Conservation (phyloP, 768 basidiomycete genomes). For the Gymnopilus dilepis region DNA sequence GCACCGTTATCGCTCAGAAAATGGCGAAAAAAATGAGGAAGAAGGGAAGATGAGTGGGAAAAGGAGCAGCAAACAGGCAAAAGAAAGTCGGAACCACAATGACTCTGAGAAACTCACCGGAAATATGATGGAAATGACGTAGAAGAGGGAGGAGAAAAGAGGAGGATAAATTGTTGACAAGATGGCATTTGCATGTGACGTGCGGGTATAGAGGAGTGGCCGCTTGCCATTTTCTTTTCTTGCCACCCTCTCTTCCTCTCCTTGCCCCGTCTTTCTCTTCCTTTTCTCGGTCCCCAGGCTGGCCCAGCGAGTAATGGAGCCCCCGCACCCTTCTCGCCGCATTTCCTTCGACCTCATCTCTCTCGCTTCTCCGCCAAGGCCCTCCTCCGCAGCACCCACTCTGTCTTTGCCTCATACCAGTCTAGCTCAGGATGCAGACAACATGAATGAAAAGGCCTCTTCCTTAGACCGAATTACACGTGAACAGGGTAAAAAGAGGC, state of each 20-base stretch:
- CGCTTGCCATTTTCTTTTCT: conserved; percentile 11
- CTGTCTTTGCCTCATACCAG: conserved; percentile 26
- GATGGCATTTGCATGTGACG: conserved; percentile 19
- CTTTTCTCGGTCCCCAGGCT: conserved; percentile 33
- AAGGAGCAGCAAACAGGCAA: not conserved
- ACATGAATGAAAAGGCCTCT: conserved; percentile 26
- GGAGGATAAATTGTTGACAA: conserved; percentile 4
- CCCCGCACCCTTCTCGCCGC: conserved; percentile 25
- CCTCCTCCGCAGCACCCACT: conserved; percentile 20
- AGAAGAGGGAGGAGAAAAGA: not conserved
- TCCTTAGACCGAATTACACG: conserved; percentile 12
- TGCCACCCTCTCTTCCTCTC: conserved; percentile 9
- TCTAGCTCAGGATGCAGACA: conserved; percentile 28
- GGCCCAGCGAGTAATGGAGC: conserved; percentile 39
- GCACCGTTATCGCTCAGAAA: not conserved
- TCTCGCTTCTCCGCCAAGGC: conserved; percentile 29
- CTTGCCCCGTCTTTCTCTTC: conserved; percentile 21
- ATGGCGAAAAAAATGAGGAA: not conserved
- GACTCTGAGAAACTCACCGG: not conserved
- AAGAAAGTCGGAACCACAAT: not conserved
- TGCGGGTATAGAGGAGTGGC: conserved; percentile 5
- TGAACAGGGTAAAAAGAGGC: conserved; percentile 20
- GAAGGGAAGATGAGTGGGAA: not conserved
- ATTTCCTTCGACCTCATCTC: conserved; percentile 35
- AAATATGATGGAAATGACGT: not conserved